Conservation (phyloP, 139 green algal species). For the Coelastrella sp. region DNA sequence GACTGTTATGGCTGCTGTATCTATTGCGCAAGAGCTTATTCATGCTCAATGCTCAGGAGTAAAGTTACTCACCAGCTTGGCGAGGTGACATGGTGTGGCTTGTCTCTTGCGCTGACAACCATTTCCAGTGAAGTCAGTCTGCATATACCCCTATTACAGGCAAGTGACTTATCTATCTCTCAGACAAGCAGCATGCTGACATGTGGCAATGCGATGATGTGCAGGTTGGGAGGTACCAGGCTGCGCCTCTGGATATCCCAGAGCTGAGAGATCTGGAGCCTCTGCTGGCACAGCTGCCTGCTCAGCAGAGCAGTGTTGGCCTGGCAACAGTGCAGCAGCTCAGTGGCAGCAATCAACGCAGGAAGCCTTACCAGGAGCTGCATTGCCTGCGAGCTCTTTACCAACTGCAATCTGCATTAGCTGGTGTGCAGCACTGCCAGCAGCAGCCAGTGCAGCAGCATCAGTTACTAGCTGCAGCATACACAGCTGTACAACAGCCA, state of each 20-base stretch:
- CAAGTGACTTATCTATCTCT: too few relatives aligned
- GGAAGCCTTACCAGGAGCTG: slow-evolving; percentile 19
- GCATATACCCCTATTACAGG: too few relatives aligned
- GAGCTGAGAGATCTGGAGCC: slow-evolving; percentile 50
- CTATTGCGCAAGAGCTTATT: too few relatives aligned
- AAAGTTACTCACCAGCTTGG: too few relatives aligned
- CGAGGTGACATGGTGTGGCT: too few relatives aligned
- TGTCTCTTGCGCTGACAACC: too few relatives aligned
- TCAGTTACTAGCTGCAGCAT: slow-evolving; percentile 2
- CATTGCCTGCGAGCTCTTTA: slow-evolving; percentile 29
- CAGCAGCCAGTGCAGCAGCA: slow-evolving; percentile 10
- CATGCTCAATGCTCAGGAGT: too few relatives aligned
- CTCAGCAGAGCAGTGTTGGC: not conserved
- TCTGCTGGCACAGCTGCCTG: slow-evolving; percentile 52
- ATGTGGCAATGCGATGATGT: not conserved
- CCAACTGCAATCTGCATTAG: slow-evolving; percentile 20
- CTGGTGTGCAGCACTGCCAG: not conserved
- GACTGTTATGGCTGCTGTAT: not conserved
- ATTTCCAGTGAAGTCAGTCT: too few relatives aligned
- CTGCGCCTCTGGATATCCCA: slow-evolving; percentile 46
- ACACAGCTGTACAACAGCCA: slow-evolving; percentile 9
- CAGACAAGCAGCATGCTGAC: not conserved
- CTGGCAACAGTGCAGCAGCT: not conserved
- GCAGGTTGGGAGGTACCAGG: slow-evolving; percentile 30
- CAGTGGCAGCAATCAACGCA: not conserved